Base-by-base conservation (phyloP, 495 filamentous ascomycete genomes). In the Penicillium soppii region DNA sequence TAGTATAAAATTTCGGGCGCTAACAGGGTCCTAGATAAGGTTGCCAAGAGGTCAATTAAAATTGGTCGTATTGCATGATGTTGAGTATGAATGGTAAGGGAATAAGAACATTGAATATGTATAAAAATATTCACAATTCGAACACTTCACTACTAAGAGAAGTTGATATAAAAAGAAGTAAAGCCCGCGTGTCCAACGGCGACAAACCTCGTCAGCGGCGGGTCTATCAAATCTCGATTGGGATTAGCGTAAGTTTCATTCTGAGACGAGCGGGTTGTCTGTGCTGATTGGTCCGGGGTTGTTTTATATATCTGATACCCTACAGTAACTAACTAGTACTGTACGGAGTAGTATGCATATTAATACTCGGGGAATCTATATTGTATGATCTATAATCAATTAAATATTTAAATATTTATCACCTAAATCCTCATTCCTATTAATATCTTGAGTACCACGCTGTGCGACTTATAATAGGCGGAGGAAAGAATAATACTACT, bases 171-270 rank as follows among this genome's bases (percentile, higher is more conserved):
- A 13, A 25, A 40, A 23, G 20, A 6, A 23, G 3, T 21, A 13
- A 5, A 22, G 20, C 10, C 7, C 13, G 29, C 29, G 29, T 15
- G 5, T 8, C 29, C 19, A 47, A 45, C 44, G 48, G n/a, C n/a
- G n/a, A n/a, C n/a, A n/a, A n/a, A n/a, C n/a, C n/a, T 64, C 56
- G 58, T 65, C 58, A 65, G 55, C 58, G 53, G 46, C 45, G 54
- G 43, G 50, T 50, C 36, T 33, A 9, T 36, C 16, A 20, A 43
- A 7, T 8, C 50, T 45, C 12, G 13, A 56, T 33, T 17, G 12
- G 47, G 58, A 3, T 41, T 62, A 65, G 58, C 43, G 21, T 29
- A 37, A 58, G 62, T 65, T 65, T 58, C 62, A 32, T 32, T 45
- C 48, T 65, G 56, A 62, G 56, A 65, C 62, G 43, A 54, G 38